Conservation (phyloP, 1,139 yeast genomes). For the Geotrichum europaeum region DNA sequence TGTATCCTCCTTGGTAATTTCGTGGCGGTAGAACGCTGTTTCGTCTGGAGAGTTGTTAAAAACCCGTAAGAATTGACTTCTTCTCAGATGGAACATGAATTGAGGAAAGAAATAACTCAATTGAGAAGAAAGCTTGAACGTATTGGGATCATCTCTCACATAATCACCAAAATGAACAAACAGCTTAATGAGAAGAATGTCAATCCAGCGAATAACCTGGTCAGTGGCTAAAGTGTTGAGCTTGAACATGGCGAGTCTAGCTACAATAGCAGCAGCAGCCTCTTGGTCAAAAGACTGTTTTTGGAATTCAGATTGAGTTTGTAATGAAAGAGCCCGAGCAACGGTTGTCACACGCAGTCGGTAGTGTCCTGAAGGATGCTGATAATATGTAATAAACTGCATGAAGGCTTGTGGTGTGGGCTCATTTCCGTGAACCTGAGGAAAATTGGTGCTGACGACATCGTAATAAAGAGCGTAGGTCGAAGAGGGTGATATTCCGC, state of each 20-base stretch:
- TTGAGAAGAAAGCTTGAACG: constrained; percentile 64
- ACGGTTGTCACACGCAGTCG: constrained; percentile 90
- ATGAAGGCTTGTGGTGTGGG: constrained; percentile 65
- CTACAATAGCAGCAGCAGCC: constrained; percentile 95
- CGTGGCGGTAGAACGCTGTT: constrained; percentile 62
- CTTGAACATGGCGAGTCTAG: constrained; percentile 87
- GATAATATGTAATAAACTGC: constrained; percentile 74
- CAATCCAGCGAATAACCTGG: constrained; percentile 72
- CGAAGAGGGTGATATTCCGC: constrained; percentile 80
- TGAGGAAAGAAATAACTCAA: constrained; percentile 74
- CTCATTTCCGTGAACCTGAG: constrained; percentile 66
- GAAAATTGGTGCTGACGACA: constrained; percentile 38
- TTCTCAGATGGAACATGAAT: constrained; percentile 63
- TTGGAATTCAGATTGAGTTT: constrained; percentile 45
- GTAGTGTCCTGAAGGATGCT: constrained; percentile 53
- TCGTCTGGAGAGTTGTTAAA: constrained; percentile 80
- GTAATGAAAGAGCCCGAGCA: constrained; percentile 52
- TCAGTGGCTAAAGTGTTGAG: constrained; percentile 54
- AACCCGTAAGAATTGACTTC: constrained; percentile 63
- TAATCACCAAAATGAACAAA: constrained; percentile 77
- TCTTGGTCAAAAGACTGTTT: constrained; percentile 72
- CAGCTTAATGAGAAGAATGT: constrained; percentile 63
- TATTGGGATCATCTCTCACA: constrained; percentile 55
- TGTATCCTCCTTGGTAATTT: constrained; percentile 63
- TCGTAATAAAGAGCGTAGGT: constrained; percentile 88